Conservation (phyloP, 306 rosid genomes). For the Ormosia emarginata region DNA sequence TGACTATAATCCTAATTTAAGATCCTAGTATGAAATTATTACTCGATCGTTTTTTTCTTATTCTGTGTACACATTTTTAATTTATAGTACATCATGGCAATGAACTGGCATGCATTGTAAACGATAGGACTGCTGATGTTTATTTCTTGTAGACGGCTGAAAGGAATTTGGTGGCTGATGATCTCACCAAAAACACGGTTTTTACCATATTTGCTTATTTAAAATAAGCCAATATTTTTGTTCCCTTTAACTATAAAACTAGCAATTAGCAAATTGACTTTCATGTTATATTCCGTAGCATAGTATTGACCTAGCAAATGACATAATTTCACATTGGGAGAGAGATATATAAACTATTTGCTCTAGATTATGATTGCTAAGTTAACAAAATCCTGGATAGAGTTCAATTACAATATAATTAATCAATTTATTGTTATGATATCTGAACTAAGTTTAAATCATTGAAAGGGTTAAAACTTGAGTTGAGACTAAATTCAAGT, state of each 20-base stretch:
- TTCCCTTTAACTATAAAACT: slow-evolving; percentile 25
- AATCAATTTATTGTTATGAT: not conserved
- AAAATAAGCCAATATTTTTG: slow-evolving; percentile 8
- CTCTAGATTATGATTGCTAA: not conserved
- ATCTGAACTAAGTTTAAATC: not conserved
- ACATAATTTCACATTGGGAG: not conserved
- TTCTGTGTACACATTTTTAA: not conserved
- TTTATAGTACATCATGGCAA: not conserved
- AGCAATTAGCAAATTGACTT: not conserved
- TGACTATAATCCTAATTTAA: not conserved
- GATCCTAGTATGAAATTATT: not conserved
- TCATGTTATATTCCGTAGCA: not conserved
- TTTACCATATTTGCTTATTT: slow-evolving; percentile 26
- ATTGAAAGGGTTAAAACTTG: not conserved
- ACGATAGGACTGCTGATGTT: slow-evolving; percentile 14
- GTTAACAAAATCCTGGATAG: not conserved
- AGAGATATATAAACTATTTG: not conserved
- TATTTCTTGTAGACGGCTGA: slow-evolving; percentile 22
- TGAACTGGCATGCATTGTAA: slow-evolving; percentile 38
- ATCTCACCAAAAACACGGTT: slow-evolving; percentile 73
- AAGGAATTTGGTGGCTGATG: slow-evolving; percentile 36
- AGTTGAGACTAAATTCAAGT: not conserved
- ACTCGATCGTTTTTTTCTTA: not conserved
- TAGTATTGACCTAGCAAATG: not conserved
- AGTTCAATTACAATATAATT: not conserved